Evolutionary conservation across 2,329 filamentous ascomycete species (phyloP).

Genomic region (Alternaria novae-zelandiae): DNA sequence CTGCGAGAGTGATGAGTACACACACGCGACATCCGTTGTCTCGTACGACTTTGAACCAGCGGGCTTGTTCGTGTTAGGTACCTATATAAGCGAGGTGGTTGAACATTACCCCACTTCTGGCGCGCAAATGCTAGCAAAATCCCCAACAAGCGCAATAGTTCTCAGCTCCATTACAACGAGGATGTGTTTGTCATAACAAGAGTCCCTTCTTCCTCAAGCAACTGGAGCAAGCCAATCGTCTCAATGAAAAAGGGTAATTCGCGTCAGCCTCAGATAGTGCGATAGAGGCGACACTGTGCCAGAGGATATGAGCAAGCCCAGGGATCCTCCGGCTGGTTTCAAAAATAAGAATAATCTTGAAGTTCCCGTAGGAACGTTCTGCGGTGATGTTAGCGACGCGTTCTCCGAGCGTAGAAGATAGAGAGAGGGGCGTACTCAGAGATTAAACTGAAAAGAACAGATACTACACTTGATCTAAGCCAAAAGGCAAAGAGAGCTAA

Average conservation of each 20-base stretch:
- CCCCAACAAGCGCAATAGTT: not conserved
- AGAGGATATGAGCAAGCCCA: slow-evolving; percentile 1
- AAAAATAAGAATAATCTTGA: slow-evolving; percentile 13
- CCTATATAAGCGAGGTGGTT: not conserved
- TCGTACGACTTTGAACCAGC: not conserved
- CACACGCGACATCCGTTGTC: not conserved
- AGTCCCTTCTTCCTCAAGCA: slow-evolving; percentile 32
- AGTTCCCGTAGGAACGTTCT: not conserved
- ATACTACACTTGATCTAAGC: slow-evolving; percentile 60
- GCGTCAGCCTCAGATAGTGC: not conserved
- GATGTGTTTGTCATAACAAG: not conserved
- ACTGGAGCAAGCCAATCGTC: slow-evolving; percentile 3
- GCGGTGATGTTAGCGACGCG: not conserved
- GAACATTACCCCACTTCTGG: not conserved
- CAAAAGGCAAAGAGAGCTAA: slow-evolving; percentile 25
- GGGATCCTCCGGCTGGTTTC: not conserved
- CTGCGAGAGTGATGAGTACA: not conserved
- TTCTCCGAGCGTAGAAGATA: not conserved
- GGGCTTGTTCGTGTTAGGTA: not conserved
- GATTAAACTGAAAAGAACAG: slow-evolving; percentile 90
- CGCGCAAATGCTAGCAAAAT: not conserved
- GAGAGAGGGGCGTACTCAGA: slow-evolving; percentile 68
- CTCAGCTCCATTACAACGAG: not conserved
- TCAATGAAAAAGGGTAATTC: slow-evolving; percentile 2
- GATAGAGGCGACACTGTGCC: slow-evolving; percentile 2